Percentiles rank a stretch among this genome's conserved stretches.
Evolutionary conservation across 129 eudicot genomes (phyloP).

Genomic region (Flaveria robusta): DNA sequence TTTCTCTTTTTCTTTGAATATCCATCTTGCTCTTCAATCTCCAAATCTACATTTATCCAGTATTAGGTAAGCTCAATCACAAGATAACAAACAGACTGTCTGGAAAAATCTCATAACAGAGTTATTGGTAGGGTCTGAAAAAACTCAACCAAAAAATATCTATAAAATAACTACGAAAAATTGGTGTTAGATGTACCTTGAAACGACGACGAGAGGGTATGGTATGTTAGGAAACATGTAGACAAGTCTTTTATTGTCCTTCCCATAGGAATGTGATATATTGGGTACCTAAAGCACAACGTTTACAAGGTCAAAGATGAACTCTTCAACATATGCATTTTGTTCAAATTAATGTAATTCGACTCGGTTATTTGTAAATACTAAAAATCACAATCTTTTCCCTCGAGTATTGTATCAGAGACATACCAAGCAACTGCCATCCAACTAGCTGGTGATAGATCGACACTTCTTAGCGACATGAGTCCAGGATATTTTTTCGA

Average conservation of each 20-base stretch:
- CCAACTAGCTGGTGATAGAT: slow-evolving; percentile 85
- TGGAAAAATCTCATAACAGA: too few relatives aligned
- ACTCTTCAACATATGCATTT: neutral
- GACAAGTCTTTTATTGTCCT: slow-evolving; percentile 79
- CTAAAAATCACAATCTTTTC: neutral
- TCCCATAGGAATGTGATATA: slow-evolving; percentile 92
- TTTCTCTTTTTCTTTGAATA: slow-evolving; percentile 37
- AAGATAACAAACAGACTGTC: too few relatives aligned
- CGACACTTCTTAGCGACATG: slow-evolving; percentile 73
- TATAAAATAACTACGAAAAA: neutral
- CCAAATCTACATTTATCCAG: slow-evolving; percentile 43
- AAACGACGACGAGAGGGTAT: slow-evolving; percentile 88
- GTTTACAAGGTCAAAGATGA: slow-evolving; percentile 1
- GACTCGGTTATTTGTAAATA: too few relatives aligned
- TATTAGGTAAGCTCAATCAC: neutral
- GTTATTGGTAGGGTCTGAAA: too few relatives aligned
- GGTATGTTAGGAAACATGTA: slow-evolving; percentile 89
- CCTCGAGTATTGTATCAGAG: neutral
- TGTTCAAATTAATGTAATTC: neutral
- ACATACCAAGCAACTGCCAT: slow-evolving; percentile 78
- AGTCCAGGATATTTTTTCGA: slow-evolving; percentile 67
- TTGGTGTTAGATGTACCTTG: slow-evolving; percentile 52
- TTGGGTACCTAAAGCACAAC: slow-evolving; percentile 66
- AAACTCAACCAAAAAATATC: too few relatives aligned
- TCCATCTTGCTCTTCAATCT: slow-evolving; percentile 53